Evolutionary conservation across 805 yeast species (phyloP), one percentile per base, ranked within the genome.

Genomic region (Suhomyces sp.): DNA sequence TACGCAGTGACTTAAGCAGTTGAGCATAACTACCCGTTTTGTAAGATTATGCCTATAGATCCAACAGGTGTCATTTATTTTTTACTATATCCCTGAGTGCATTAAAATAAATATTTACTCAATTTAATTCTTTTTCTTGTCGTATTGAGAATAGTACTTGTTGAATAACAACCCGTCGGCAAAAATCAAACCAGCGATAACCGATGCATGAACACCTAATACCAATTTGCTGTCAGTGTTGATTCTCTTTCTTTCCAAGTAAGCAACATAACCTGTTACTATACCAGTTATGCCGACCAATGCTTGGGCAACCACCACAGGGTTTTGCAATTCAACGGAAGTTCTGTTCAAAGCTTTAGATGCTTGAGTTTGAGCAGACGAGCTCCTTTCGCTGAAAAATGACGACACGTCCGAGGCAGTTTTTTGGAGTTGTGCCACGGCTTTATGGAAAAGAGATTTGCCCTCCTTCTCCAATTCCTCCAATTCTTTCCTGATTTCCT

Each of bases 271-370:
- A 22, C 81, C 75, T 3, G 81, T 81, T 22, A 77, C 69, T 31
- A 77, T 62, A 13, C 80, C 79, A 40, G 80, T 76, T 6, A 76
- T 62, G 27, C 81, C 76, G 43, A 81, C 72, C 15, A 80, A 71
- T 2, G 78, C 66, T 65, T 84, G 87, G 29, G 80, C 65, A 17
- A 79, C 68, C 44, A 84, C 86, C 3, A 80, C 86, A 0, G 89
- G 89, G 70, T 84, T 83, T 60, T 82, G 75, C 56, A 84, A 71
- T 63, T 83, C 87, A 22, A 53, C 52, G 33, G 49, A 53, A 17
- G 69, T 60, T 39, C 54, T 57, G 15, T 57, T 48, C 6, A 60
- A 59, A 10, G 54, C 51, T 27, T n/a, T 51, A 6, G 60, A 43
- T 46, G 60, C 48, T 17, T 47, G 49, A 21, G 60, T 47, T 19